Conservation (phyloP, 768 basidiomycete genomes). For the Podaxis sp. region DNA sequence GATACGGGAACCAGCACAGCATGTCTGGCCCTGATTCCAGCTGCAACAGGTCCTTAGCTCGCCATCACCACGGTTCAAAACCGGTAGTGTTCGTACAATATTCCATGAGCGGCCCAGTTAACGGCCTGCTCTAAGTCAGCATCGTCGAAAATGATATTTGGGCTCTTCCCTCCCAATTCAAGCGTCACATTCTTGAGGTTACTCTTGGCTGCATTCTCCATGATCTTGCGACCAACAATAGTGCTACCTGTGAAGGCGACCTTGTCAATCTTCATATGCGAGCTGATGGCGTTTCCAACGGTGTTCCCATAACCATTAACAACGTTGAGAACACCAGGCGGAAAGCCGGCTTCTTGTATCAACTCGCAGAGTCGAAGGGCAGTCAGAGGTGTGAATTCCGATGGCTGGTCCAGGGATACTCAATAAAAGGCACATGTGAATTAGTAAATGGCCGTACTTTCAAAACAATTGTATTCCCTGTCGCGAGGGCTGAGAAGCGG, state of each 20-base stretch:
- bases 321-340: constrained; percentile 73
- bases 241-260: constrained; percentile 81
- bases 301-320: constrained; percentile 59
- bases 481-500: constrained; percentile 72
- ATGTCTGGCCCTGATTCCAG: constrained; percentile 54
- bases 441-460: constrained; percentile 35
- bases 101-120: constrained; percentile 63
- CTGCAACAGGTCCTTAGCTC: neutral
- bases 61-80: neutral
- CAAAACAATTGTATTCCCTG: constrained; percentile 71
- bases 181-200: constrained; percentile 78
- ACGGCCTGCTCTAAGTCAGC: constrained; percentile 65
- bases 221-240: constrained; percentile 65
- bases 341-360: constrained; percentile 70
- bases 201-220: constrained; percentile 68
- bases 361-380: constrained; percentile 54
- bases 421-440: neutral
- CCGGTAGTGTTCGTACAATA: constrained; percentile 48
- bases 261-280: constrained; percentile 66
- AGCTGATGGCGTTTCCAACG: constrained; percentile 51
- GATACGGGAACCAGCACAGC: constrained; percentile 80
- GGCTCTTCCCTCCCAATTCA: constrained; percentile 71
- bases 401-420: constrained; percentile 39
- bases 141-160: constrained; percentile 64
- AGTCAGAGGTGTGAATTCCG: constrained; percentile 72